These are phyloP conservation scores for Chytriomyces hyalinus DNA, from an alignment of 192 early-diverging fungal genomes.

Conservation along the genomic window DNA sequence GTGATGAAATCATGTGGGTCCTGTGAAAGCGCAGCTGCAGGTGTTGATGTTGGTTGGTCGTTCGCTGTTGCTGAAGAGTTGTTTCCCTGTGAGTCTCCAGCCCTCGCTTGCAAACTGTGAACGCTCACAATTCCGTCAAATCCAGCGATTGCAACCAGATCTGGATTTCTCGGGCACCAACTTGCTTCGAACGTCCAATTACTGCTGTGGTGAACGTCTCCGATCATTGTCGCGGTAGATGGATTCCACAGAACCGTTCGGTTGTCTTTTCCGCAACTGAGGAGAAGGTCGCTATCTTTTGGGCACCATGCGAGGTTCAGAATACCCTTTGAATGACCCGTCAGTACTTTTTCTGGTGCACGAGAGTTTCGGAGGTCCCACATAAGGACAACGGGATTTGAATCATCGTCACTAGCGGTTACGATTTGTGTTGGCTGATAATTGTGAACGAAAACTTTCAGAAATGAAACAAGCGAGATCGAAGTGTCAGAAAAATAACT, in stretches of 20 bases:
- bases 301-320: conserved; percentile 94
- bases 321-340: conserved; percentile 89
- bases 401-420: conserved; percentile 91
- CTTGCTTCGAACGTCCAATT: conserved; percentile 98
- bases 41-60: too few species aligned
- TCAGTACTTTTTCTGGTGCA: conserved; percentile 80
- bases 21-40: background rate
- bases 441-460: background rate
- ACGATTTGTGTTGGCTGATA: conserved; percentile 88
- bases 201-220: conserved; percentile 80
- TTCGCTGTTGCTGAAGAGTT: conserved; percentile 4
- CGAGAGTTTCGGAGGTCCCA: conserved; percentile 97
- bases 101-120: conserved; percentile 70
- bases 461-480: background rate
- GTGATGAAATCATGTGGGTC: conserved; percentile 32
- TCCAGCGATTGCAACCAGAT: conserved; percentile 82
- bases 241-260: conserved; percentile 89
- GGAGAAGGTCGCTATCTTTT: conserved; percentile 88
- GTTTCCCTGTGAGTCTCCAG: conserved; percentile 4
- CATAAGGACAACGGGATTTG: conserved; percentile 81
- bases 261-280: conserved; percentile 96
- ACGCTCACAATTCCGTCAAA: conserved; percentile 93
- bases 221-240: conserved; percentile 78
- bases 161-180: conserved; percentile 95
- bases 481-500: conserved; percentile 20